Evolutionary conservation across 2,329 filamentous ascomycete species (phyloP).

Genomic region (Talaromyces sp.): DNA sequence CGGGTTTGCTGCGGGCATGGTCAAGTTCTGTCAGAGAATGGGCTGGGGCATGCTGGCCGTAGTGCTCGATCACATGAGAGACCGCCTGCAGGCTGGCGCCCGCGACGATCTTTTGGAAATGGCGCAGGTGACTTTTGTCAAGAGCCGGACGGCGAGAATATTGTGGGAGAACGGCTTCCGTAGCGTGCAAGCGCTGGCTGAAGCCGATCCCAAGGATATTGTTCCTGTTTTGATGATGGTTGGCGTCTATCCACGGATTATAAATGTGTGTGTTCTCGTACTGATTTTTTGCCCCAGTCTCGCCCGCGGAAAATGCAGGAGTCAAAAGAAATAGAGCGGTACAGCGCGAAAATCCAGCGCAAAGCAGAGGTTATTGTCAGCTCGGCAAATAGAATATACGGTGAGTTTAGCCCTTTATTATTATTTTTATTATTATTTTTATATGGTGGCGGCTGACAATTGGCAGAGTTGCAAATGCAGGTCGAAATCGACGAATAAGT

Average conservation of each 20-base stretch:
- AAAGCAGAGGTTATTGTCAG: conserved; percentile 65
- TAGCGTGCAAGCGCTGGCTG: conserved; percentile 62
- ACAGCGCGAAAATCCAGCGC: conserved; percentile 57
- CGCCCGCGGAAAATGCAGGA: conserved; percentile 56
- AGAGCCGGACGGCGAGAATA: conserved; percentile 67
- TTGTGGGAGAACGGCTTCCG: conserved; percentile 75
- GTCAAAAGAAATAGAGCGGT: conserved; percentile 53
- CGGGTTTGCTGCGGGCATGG: conserved; percentile 72
- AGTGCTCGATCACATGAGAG: conserved; percentile 69
- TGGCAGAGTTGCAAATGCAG: conserved; percentile 31
- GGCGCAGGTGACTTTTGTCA: conserved; percentile 67
- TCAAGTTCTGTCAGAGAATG: conserved; percentile 75
- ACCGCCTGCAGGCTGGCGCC: conserved; percentile 67
- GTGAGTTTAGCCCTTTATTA: conserved; percentile 16
- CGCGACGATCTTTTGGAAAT: conserved; percentile 65
- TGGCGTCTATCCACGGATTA: conserved; percentile 14
- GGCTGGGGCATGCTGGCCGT: conserved; percentile 68
- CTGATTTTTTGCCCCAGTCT: conserved; percentile 41
- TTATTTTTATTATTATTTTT: neutral
- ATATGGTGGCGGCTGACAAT: conserved; percentile 10
- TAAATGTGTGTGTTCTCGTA: conserved; percentile 5
- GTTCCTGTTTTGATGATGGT: conserved; percentile 69
- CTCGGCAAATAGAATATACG: conserved; percentile 66
- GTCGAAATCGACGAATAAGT: conserved; percentile 29
- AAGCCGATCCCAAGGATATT: conserved; percentile 62